These are phyloP conservation scores for Bidens hawaiensis DNA, from an alignment of 140 eudicot species.

Conservation along the genomic window DNA sequence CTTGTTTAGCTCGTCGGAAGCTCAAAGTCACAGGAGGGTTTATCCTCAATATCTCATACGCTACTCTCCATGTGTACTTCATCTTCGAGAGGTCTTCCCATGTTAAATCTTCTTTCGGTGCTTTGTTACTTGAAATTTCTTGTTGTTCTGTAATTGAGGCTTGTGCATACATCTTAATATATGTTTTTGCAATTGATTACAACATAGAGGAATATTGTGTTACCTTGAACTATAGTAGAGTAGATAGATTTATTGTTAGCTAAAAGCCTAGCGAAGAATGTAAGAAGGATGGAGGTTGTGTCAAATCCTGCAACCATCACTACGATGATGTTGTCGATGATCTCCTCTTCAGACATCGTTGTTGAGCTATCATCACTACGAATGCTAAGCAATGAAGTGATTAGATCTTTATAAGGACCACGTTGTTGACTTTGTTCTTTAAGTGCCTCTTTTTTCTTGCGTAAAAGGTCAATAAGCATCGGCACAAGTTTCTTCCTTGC, in stretches of 20 bases:
- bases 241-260: slow-evolving; percentile 1
- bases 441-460: slow-evolving; percentile 36
- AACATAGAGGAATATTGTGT: not conserved
- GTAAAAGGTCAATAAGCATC: slow-evolving; percentile 31
- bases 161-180: no score
- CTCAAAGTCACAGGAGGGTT: slow-evolving; percentile 19
- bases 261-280: slow-evolving; percentile 29
- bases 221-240: slow-evolving; percentile 15
- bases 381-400: slow-evolving; percentile 45
- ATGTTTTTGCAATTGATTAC: not conserved
- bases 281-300: slow-evolving; percentile 23
- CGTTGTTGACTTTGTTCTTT: slow-evolving; percentile 21
- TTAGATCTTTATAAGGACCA: slow-evolving; percentile 35
- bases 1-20: slow-evolving; percentile 22
- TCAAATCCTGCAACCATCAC: slow-evolving; percentile 38
- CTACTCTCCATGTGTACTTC: slow-evolving; percentile 40
- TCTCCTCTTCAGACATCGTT: slow-evolving; percentile 30
- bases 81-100: slow-evolving; percentile 37
- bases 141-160: slow-evolving; percentile 21
- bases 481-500: slow-evolving; percentile 39
- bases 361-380: slow-evolving; percentile 15
- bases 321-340: slow-evolving; percentile 23
- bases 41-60: slow-evolving; percentile 27
- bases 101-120: slow-evolving; percentile 13
- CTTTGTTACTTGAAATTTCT: slow-evolving; percentile 22